A percentile compares a stretch with the other conserved stretches of the same genome.
phyloP scores from a whole-genome alignment of 495 filamentous ascomycete genomes.

The Neurospora discreta region DNA sequence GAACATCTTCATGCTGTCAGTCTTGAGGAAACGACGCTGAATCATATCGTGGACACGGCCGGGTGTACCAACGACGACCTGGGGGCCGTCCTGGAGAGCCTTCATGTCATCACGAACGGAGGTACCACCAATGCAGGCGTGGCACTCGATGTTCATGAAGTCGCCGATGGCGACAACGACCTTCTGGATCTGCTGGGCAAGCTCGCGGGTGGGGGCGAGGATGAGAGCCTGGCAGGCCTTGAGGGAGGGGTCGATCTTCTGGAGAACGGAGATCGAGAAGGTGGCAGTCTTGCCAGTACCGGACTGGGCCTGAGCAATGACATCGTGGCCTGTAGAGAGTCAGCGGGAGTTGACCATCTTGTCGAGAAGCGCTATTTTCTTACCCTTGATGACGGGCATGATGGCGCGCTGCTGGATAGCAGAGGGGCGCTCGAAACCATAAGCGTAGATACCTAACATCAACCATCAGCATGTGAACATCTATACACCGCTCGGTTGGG shows the following conservation, averaged over 20 bases:
- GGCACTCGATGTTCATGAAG: constrained; percentile 99
- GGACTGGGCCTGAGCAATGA: constrained; percentile 97
- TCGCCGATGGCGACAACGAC: constrained; percentile 96
- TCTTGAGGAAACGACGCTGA: constrained; percentile 85
- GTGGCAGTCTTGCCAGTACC: constrained; percentile 99
- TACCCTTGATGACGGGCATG: constrained; percentile 99
- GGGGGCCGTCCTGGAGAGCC: constrained; percentile 91
- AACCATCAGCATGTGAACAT: constrained; percentile 10
- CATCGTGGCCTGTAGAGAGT: constrained; percentile 67
- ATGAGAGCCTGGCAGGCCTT: constrained; percentile 90
- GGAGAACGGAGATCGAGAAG: constrained; percentile 94
- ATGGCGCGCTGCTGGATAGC: constrained; percentile 99
- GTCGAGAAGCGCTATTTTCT: constrained; percentile 22
- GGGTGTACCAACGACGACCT: constrained; percentile 92
- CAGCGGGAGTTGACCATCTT: constrained; percentile 14
- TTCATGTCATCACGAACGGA: constrained; percentile 96
- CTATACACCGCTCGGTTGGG: not conserved
- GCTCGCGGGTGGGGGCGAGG: constrained; percentile 93
- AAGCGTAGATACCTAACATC: constrained; percentile 82
- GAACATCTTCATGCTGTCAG: constrained; percentile 96
- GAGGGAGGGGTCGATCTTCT: constrained; percentile 78
- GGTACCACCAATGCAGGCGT: constrained; percentile 96
- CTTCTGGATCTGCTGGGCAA: constrained; percentile 95
- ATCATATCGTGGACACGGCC: constrained; percentile 99
- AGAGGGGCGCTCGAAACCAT: constrained; percentile 98